Percentiles rank a stretch among this genome's conserved stretches.
phyloP scores from a whole-genome alignment of 2,329 filamentous ascomycete genomes.

The Cladophialophora exuberans region DNA sequence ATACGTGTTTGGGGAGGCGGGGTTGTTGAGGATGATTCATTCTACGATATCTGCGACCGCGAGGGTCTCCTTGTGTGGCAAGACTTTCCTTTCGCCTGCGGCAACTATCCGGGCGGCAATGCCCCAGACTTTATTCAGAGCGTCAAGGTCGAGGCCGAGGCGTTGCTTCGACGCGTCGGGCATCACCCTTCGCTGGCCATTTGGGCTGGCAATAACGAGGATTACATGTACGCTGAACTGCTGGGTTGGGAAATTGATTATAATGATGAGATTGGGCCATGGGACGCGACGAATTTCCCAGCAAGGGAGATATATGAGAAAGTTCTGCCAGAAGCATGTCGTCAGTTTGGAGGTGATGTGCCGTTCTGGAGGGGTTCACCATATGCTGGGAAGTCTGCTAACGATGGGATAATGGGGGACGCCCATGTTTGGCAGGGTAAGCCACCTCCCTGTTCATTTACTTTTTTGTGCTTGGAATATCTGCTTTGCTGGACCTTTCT shows the following conservation, averaged over 20 bases:
- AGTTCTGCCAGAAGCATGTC: constrained; percentile 73
- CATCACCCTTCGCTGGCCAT: constrained; percentile 88
- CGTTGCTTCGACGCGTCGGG: constrained; percentile 69
- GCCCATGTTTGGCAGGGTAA: constrained; percentile 6
- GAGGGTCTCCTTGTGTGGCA: constrained; percentile 83
- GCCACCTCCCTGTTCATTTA: neutral
- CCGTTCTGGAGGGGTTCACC: neutral
- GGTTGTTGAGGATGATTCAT: constrained; percentile 73
- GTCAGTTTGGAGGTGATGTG: constrained; percentile 27
- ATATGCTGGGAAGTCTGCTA: neutral
- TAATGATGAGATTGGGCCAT: constrained; percentile 68
- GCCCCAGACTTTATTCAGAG: no score
- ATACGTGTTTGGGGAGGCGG: constrained; percentile 72
- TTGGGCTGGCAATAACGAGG: constrained; percentile 92
- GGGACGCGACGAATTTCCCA: constrained; percentile 84
- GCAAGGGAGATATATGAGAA: constrained; percentile 95
- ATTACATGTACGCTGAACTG: neutral
- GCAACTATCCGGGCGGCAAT: no score
- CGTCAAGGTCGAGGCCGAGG: no score
- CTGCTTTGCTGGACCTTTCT: no score
- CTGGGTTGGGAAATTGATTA: constrained; percentile 1
- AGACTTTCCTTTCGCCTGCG: constrained; percentile 82
- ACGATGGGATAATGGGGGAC: constrained; percentile 4
- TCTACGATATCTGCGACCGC: constrained; percentile 78
- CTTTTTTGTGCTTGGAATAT: no score